Evolutionary conservation across 108 stramenopile species (phyloP), one percentile per base, ranked within the genome.

Genomic region (Epithemia pelagica): DNA sequence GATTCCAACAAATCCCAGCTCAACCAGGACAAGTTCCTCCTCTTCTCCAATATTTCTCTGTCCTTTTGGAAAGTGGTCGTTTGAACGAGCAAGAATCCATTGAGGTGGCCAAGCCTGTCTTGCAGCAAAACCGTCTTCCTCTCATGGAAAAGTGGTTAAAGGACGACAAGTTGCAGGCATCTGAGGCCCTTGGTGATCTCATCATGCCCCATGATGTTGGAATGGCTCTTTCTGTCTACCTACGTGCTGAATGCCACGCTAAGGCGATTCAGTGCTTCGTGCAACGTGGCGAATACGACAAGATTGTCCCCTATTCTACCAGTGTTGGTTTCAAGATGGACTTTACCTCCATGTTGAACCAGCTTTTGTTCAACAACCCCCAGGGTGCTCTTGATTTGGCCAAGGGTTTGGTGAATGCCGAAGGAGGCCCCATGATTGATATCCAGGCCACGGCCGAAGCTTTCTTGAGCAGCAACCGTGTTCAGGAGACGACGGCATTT

Each of bases 91-190:
- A 95, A 71, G 99, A 99, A 78, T 91, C 92, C 78, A 82, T 99
- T 25, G 98, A 99, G 81, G 90, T 99, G 28, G 96, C 97, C 58
- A 91, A 88, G 67, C 96, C 97, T 21, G 97, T 98, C 26, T 74
- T 99, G 60, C 89, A 87, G 63, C 98, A 99, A 88, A 89, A 92
- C 51, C 88, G 97, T 32, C 81, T 90, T 2, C 93, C 95, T 68
- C 84, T 99, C 37, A 82, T 99, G 79, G 98, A 99, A 85, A 99
- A 98, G 73, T 99, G 99, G 99, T 85, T 99, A 64, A 96, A 92
- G 68, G 99, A 99, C 68, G 94, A 97, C 71, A 95, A 96, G 83
- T 77, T 97, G 30, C 83, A 89, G 67, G 90, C 90, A 62, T 96
- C 95, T 24, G 98, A 98, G 76, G 66, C 78, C 23, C 89, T 99